phyloP scores from a whole-genome alignment of 1,284 basidiomycete species.

The Tranzscheliella williamsii region DNA sequence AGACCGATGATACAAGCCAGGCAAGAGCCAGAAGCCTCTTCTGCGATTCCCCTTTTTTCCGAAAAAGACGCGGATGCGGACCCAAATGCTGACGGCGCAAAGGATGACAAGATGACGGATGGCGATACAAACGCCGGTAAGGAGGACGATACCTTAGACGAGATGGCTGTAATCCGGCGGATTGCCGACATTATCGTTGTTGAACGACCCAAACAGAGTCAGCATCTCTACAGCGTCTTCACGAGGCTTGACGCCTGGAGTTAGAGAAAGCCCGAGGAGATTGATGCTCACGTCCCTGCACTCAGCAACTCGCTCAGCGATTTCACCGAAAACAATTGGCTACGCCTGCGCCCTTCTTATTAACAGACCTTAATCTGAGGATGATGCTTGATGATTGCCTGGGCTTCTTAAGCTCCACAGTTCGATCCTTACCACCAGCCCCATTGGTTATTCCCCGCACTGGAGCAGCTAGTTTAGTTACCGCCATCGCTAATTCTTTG shows the following conservation, averaged over 20 bases:
- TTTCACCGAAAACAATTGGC: constrained; percentile 82
- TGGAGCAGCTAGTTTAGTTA: constrained; percentile 85
- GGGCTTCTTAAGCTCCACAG: constrained; percentile 65
- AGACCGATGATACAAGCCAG: constrained; percentile 40
- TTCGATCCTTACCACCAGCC: constrained; percentile 66
- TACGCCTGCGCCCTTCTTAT: constrained; percentile 57
- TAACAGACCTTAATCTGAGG: constrained; percentile 57
- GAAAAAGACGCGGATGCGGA: constrained; percentile 45
- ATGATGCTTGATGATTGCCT: constrained; percentile 65
- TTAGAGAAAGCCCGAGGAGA: constrained; percentile 76
- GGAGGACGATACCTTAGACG: constrained; percentile 57
- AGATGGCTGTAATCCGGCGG: constrained; percentile 76
- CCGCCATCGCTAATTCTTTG: constrained; percentile 82
- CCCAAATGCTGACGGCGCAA: constrained; percentile 14
- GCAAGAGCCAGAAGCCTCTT: constrained; percentile 63
- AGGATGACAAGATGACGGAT: constrained; percentile 62
- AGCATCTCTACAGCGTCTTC: constrained; percentile 77
- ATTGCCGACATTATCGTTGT: constrained; percentile 75
- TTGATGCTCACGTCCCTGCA: constrained; percentile 76
- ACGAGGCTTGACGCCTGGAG: constrained; percentile 87
- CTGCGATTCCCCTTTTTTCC: constrained; percentile 70
- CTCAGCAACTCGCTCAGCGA: constrained; percentile 85
- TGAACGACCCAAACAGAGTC: constrained; percentile 77
- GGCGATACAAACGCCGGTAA: constrained; percentile 22
- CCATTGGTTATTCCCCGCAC: constrained; percentile 72